A percentile compares a stretch with the other conserved stretches of the same genome.
phyloP scores from a whole-genome alignment of 176 grass and related monocot species.

The Saccharum officinarum region DNA sequence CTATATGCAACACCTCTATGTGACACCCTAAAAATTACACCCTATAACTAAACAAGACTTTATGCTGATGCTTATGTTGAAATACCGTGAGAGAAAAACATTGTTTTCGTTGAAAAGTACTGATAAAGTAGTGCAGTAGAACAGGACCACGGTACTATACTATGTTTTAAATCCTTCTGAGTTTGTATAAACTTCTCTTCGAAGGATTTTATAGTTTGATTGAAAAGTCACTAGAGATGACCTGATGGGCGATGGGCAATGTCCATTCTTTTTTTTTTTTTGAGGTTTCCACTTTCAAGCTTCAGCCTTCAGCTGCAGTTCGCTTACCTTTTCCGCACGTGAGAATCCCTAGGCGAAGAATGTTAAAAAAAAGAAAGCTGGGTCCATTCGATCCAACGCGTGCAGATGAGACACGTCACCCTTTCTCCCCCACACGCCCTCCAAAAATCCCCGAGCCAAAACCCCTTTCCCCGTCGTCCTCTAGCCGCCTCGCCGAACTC shows the following conservation, averaged over 20 bases:
- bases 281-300: neutral
- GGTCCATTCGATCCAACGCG: constrained; percentile 33
- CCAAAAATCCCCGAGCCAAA: constrained; percentile 29
- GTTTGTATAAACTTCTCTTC: neutral
- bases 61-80: too few relatives aligned
- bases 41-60: too few relatives aligned
- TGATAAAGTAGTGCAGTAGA: too few relatives aligned
- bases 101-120: too few relatives aligned
- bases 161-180: too few relatives aligned
- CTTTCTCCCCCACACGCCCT: neutral
- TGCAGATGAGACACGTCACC: neutral
- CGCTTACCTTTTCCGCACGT: neutral
- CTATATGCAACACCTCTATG: too few relatives aligned
- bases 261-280: neutral
- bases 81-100: too few relatives aligned
- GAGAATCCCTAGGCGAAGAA: neutral
- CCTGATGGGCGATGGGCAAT: neutral
- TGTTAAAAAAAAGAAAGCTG: neutral
- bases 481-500: constrained; percentile 45
- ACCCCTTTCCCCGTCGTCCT: neutral
- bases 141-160: too few relatives aligned
- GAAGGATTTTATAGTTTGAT: too few relatives aligned
- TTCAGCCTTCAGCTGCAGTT: neutral
- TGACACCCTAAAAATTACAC: too few relatives aligned
- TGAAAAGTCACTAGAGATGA: too few relatives aligned